phyloP scores from a whole-genome alignment of 2,329 filamentous ascomycete species.

The Fusarium chlamydosporum region DNA sequence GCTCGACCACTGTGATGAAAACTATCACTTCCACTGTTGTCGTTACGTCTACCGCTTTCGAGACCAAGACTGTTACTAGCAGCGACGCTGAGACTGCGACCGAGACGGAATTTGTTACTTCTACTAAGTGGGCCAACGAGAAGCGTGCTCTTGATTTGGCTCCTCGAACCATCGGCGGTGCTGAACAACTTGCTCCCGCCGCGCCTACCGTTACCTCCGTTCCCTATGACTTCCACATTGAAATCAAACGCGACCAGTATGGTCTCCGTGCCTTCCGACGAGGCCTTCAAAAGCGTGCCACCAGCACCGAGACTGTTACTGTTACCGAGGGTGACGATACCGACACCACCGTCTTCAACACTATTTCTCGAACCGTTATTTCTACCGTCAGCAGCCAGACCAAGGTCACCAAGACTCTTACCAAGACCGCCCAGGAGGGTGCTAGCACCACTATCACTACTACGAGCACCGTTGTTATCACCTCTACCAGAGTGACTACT shows the following conservation, averaged over 20 bases:
- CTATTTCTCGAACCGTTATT: slow-evolving; percentile 53
- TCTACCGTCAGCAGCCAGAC: slow-evolving; percentile 52
- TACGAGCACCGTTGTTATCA: slow-evolving; percentile 57
- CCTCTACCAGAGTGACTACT: slow-evolving; percentile 54
- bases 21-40: slow-evolving; percentile 54
- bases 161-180: slow-evolving; percentile 46
- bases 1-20: slow-evolving; percentile 51
- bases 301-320: slow-evolving; percentile 53
- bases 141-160: slow-evolving; percentile 54
- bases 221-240: slow-evolving; percentile 29
- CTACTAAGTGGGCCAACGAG: slow-evolving; percentile 53
- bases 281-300: slow-evolving; percentile 55
- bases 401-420: slow-evolving; percentile 52
- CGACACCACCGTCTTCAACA: slow-evolving; percentile 49
- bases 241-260: slow-evolving; percentile 25
- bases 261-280: slow-evolving; percentile 42
- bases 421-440: slow-evolving; percentile 54
- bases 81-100: slow-evolving; percentile 56
- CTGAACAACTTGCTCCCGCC: slow-evolving; percentile 35
- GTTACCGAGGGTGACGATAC: slow-evolving; percentile 50
- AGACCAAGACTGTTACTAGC: slow-evolving; percentile 57
- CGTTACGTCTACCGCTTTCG: slow-evolving; percentile 55
- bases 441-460: slow-evolving; percentile 58
- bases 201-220: slow-evolving; percentile 42
- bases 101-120: slow-evolving; percentile 54